Percentiles rank a stretch among this genome's conserved stretches.
Conservation (phyloP, 140 eudicot genomes). For the Flaveria floridana region DNA sequence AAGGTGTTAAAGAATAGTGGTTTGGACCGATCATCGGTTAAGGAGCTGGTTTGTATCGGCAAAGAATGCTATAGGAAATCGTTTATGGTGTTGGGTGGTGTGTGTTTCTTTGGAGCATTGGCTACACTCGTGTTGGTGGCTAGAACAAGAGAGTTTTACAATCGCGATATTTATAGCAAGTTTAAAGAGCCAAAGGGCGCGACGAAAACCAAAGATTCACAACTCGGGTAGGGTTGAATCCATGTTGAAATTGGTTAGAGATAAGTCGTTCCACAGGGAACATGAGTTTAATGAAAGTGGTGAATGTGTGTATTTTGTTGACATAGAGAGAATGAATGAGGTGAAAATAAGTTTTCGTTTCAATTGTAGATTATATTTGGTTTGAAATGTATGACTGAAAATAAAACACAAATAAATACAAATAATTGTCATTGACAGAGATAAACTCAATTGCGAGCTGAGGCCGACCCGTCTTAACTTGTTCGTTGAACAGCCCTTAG, state of each 20-base stretch:
- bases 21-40: conserved; percentile 43
- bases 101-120: conserved; percentile 59
- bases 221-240: not conserved
- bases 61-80: conserved; percentile 51
- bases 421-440: too few relatives aligned
- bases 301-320: not conserved
- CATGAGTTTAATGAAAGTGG: not conserved
- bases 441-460: too few relatives aligned
- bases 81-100: conserved; percentile 48
- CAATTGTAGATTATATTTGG: not conserved
- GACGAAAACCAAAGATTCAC: conserved; percentile 24
- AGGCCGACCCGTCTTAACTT: too few relatives aligned
- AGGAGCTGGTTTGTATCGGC: conserved; percentile 67
- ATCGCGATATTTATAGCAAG: conserved; percentile 63
- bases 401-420: not conserved
- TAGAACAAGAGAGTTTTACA: conserved; percentile 62
- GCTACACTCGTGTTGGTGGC: conserved; percentile 56
- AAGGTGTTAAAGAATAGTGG: conserved; percentile 49
- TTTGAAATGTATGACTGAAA: not conserved
- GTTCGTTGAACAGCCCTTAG: too few relatives aligned
- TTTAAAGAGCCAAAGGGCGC: conserved; percentile 44
- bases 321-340: not conserved
- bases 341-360: not conserved
- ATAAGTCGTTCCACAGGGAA: not conserved
- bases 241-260: not conserved